These are phyloP conservation scores for Termitomyces sp. DNA, from an alignment of 768 basidiomycete species.

Conservation along the genomic window DNA sequence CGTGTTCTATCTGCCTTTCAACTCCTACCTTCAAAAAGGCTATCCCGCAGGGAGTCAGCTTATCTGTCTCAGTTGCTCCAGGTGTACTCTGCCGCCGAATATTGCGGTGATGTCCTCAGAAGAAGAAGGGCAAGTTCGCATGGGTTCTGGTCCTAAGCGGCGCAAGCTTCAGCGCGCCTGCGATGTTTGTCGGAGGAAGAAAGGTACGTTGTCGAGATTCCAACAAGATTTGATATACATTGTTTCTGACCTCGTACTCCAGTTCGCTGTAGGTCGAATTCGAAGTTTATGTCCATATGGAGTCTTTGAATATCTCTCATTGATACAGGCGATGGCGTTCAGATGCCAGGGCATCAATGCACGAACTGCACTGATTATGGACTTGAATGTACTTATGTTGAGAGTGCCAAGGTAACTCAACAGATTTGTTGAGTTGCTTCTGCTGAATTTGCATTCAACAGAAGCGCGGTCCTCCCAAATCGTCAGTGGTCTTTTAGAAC, in stretches of 20 bases:
- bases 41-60: not conserved
- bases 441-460: conserved; percentile 11
- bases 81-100: not conserved
- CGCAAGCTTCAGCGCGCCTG: conserved; percentile 72
- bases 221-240: not conserved
- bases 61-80: conserved; percentile 3
- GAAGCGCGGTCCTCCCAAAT: conserved; percentile 59
- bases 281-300: not conserved
- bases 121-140: conserved; percentile 2
- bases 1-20: not conserved
- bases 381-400: conserved; percentile 63
- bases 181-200: conserved; percentile 79
- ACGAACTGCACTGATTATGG: conserved; percentile 64
- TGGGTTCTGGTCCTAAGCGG: conserved; percentile 26
- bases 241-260: not conserved
- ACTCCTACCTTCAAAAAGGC: not conserved
- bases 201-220: conserved; percentile 41
- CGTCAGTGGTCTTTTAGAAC: conserved; percentile 26
- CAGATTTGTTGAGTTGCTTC: not conserved
- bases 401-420: conserved; percentile 54
- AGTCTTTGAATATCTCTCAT: not conserved
- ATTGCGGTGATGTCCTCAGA: conserved; percentile 8
- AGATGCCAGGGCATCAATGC: conserved; percentile 56
- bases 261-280: conserved; percentile 55
- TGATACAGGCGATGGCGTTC: conserved; percentile 58